These are phyloP conservation scores for Ajuga chamaepitys DNA, from an alignment of 257 asterid genomes.

Conservation along the genomic window DNA sequence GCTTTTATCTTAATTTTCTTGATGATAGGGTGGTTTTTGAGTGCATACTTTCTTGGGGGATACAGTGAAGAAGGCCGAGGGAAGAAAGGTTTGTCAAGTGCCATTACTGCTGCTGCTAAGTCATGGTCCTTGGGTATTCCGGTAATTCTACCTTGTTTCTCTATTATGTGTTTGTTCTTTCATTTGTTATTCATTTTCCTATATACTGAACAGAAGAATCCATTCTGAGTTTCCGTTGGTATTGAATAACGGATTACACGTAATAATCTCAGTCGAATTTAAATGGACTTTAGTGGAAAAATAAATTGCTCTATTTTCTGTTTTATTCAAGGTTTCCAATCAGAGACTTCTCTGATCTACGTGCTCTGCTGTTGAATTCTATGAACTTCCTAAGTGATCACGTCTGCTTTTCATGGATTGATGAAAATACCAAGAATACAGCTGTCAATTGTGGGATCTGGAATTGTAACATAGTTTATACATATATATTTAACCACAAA, in stretches of 20 bases:
- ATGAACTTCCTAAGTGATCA: neutral
- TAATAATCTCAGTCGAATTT: neutral
- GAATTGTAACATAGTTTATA: neutral
- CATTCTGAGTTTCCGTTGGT: neutral
- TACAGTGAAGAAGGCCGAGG: conserved; percentile 82
- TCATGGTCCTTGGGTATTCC: conserved; percentile 88
- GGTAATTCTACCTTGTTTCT: conserved; percentile 22
- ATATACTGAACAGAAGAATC: neutral
- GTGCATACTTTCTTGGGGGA: conserved; percentile 95
- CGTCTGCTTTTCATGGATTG: neutral
- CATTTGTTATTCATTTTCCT: neutral
- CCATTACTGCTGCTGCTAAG: conserved; percentile 66
- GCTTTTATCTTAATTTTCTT: neutral
- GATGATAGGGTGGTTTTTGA: conserved; percentile 78
- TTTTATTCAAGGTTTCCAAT: neutral
- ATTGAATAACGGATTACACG: neutral
- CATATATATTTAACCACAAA: neutral
- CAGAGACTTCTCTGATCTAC: neutral
- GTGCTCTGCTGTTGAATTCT: neutral
- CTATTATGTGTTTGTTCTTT: neutral
- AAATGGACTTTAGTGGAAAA: neutral
- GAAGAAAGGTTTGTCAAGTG: conserved; percentile 58
- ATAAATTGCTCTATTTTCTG: neutral
- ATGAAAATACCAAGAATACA: neutral
- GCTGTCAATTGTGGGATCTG: neutral